These are phyloP conservation scores for Xylaria castorea DNA, from an alignment of 495 filamentous ascomycete genomes.

Conservation along the genomic window DNA sequence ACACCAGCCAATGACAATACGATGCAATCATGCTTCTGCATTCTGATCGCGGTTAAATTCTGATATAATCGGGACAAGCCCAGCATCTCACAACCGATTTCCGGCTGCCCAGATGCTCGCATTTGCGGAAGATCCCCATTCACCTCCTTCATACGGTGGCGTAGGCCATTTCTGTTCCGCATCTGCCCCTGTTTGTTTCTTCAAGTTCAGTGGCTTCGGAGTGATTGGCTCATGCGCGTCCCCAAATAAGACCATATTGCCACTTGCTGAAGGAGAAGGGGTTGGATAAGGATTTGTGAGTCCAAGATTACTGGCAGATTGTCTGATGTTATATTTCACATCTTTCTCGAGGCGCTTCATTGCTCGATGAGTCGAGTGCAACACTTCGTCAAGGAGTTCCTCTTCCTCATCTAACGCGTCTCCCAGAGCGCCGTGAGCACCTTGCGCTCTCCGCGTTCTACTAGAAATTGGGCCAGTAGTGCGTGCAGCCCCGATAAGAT, in stretches of 20 bases:
- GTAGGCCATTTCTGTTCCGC: constrained; percentile 85
- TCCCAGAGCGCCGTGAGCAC: constrained; percentile 78
- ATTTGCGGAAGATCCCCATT: constrained; percentile 83
- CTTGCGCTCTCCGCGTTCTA: constrained; percentile 81
- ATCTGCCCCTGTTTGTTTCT: constrained; percentile 51
- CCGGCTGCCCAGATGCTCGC: constrained; percentile 77
- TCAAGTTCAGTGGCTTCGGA: constrained; percentile 62
- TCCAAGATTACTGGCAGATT: constrained; percentile 63
- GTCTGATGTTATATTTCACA: constrained; percentile 56
- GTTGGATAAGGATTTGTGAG: constrained; percentile 88
- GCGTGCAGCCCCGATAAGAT: constrained; percentile 59
- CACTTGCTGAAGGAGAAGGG: constrained; percentile 86
- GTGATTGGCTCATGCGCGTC: constrained; percentile 67
- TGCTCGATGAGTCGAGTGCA: constrained; percentile 56
- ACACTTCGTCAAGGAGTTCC: constrained; percentile 87
- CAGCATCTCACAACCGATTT: constrained; percentile 54
- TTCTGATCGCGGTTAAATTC: constrained; percentile 30
- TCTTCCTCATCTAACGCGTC: constrained; percentile 97
- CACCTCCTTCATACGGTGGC: constrained; percentile 88
- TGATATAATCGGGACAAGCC: constrained; percentile 20
- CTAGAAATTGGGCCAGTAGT: constrained; percentile 74
- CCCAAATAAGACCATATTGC: constrained; percentile 73
- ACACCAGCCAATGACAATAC: constrained; percentile 46
- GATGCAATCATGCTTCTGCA: constrained; percentile 38
- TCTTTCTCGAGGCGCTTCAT: constrained; percentile 61